phyloP scores from a whole-genome alignment of 768 basidiomycete species.

The Leccinum longicurvipes region DNA sequence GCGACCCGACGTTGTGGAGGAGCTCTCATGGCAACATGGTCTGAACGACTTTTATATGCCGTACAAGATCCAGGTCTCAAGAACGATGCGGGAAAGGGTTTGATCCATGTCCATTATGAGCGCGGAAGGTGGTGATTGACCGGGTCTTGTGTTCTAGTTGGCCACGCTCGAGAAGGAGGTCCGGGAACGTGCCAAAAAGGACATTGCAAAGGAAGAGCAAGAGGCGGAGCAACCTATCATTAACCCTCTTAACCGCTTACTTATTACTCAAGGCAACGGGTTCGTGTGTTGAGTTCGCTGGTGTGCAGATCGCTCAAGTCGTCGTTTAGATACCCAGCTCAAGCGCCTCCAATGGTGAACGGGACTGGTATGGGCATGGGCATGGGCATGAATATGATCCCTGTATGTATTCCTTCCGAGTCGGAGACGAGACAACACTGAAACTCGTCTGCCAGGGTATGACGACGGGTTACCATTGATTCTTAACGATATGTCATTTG shows the following conservation, averaged over 20 bases:
- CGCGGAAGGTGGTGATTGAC: slow-evolving; percentile 8
- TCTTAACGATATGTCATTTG: slow-evolving; percentile 1
- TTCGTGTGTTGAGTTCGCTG: slow-evolving; percentile 21
- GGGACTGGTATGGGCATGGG: slow-evolving; percentile 44
- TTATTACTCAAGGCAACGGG: slow-evolving; percentile 76
- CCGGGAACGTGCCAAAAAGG: slow-evolving; percentile 82
- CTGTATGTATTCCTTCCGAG: slow-evolving; percentile 42
- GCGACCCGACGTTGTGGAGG: slow-evolving; percentile 88
- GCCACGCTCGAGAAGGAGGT: slow-evolving; percentile 84
- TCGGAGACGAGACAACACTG: neutral
- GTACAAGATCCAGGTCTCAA: slow-evolving; percentile 84
- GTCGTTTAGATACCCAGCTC: slow-evolving; percentile 50
- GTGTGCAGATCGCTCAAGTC: slow-evolving; percentile 3
- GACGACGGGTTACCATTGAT: slow-evolving; percentile 65
- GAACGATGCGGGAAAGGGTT: slow-evolving; percentile 75
- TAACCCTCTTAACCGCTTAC: slow-evolving; percentile 64
- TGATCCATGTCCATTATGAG: slow-evolving; percentile 6
- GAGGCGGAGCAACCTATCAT: slow-evolving; percentile 87
- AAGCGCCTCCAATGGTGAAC: slow-evolving; percentile 59
- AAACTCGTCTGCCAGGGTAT: slow-evolving; percentile 40
- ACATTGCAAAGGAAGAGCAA: slow-evolving; percentile 82
- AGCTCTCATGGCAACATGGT: slow-evolving; percentile 94
- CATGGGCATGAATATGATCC: slow-evolving; percentile 49
- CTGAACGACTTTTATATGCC: slow-evolving; percentile 98
- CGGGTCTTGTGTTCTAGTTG: slow-evolving; percentile 42